Base-by-base conservation (phyloP, 2,329 filamentous ascomycete genomes). In the Colletotrichum chrysophilum region DNA sequence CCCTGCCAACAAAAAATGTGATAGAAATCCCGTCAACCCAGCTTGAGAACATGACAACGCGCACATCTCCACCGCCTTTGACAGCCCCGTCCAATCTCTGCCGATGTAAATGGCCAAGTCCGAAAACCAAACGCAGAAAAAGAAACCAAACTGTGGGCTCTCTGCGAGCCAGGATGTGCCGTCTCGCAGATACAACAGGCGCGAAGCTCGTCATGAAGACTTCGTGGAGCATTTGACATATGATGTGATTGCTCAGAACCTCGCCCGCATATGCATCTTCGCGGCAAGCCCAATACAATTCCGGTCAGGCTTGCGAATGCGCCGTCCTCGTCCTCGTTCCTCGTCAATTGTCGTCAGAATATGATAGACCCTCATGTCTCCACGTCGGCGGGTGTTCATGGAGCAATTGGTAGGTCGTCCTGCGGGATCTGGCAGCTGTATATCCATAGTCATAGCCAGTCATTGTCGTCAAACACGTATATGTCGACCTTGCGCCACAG, bases 231-330 rank as follows among this genome's bases (percentile, higher is more conserved):
- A 18, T 28, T 21, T 36, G 48, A 28, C 32, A 56, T 28, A 56
- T 66, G 38, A 74, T 58, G 48, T 67, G 65, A 74, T 36, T 66
- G 65, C 64, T 65, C 64, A 34, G 36, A 70, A 69, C 14, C 52
- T 48, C 43, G 13, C 61, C 43, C 26, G 34, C 64, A 58, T 24
- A 52, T 74, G 70, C 56, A 76, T 58, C 52, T 43, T 74, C 30
- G 43, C 64, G 43, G 43, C 56, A 69, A n/a, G 56, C 12, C 16
- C 36, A 48, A 38, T 12, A 69, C 70, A 16, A 43, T 69, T 60
- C 26, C 16, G 69, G 74, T 38, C 9, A 71, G 26, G 64, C 34
- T 69, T 76, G 70, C 70, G 70, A 69, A 10, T 10, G 26, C 36
- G 16, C 55, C 9, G 28, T 28, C 24, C 65, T 58, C 36, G 48